These are phyloP conservation scores for Apiospora saccharicola DNA, from an alignment of 2,329 filamentous ascomycete species.

Conservation along the genomic window DNA sequence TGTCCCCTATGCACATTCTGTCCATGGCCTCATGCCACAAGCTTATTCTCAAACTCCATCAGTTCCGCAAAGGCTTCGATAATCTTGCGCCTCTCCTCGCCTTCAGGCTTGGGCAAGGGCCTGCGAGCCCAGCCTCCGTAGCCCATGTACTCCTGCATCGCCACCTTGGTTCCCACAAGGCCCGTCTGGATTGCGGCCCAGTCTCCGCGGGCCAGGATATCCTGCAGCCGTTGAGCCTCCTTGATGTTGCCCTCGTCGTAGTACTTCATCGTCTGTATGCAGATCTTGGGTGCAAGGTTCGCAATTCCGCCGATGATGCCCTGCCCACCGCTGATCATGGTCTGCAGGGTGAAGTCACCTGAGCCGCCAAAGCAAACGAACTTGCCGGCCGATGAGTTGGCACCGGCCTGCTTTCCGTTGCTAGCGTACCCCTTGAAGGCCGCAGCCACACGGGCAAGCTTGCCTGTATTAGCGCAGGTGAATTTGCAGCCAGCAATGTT, in stretches of 20 bases:
- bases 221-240: slow-evolving; percentile 70
- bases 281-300: slow-evolving; percentile 73
- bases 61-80: slow-evolving; percentile 41
- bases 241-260: slow-evolving; percentile 64
- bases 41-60: slow-evolving; percentile 35
- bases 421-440: not conserved
- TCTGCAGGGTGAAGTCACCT: slow-evolving; percentile 70
- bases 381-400: too few relatives aligned
- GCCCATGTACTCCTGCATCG: slow-evolving; percentile 65
- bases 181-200: slow-evolving; percentile 75
- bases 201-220: slow-evolving; percentile 69
- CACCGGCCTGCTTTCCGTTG: too few relatives aligned
- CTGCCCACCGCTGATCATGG: slow-evolving; percentile 66
- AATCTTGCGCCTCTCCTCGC: slow-evolving; percentile 37
- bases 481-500: slow-evolving; percentile 68
- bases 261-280: slow-evolving; percentile 66
- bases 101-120: slow-evolving; percentile 49
- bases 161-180: slow-evolving; percentile 73
- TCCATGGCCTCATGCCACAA: not conserved
- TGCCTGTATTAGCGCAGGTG: slow-evolving; percentile 62
- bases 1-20: not conserved
- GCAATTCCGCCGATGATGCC: slow-evolving; percentile 72
- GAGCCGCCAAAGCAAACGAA: slow-evolving; percentile 72
- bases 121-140: slow-evolving; percentile 69
- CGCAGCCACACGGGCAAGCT: slow-evolving; percentile 52